A percentile compares a stretch with the other conserved stretches of the same genome.
phyloP scores from a whole-genome alignment of 2,329 filamentous ascomycete species.

The Orbilia blumenaviensis region DNA sequence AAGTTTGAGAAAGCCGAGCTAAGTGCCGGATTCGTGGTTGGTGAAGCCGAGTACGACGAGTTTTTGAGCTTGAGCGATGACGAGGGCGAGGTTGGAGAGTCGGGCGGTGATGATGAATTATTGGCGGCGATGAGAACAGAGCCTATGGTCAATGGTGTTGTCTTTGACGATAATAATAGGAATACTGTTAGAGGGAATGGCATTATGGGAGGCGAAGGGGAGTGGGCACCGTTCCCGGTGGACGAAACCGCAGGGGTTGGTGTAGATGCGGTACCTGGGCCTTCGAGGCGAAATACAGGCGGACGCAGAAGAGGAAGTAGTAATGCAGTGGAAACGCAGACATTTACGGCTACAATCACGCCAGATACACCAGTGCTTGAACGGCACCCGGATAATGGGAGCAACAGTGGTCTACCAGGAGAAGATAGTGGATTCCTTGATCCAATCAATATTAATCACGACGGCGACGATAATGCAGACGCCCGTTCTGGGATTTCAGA shows the following conservation, averaged over 20 bases:
- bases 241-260: conserved; percentile 27
- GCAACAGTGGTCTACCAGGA: conserved; percentile 14
- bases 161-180: neutral
- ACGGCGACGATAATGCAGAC: conserved; percentile 31
- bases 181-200: conserved; percentile 5
- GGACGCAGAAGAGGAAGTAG: conserved; percentile 16
- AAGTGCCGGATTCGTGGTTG: conserved; percentile 43
- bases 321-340: conserved; percentile 40
- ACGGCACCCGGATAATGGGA: conserved; percentile 33
- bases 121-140: conserved; percentile 14
- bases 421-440: conserved; percentile 45
- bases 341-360: conserved; percentile 47
- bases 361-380: conserved; percentile 45
- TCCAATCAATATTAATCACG: conserved; percentile 27
- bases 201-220: conserved; percentile 1
- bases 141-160: conserved; percentile 6
- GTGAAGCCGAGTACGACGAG: conserved; percentile 50
- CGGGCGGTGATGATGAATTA: conserved; percentile 28
- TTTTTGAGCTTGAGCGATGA: conserved; percentile 42
- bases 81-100: conserved; percentile 40
- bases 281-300: conserved; percentile 1
- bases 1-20: conserved; percentile 45
- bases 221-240: conserved; percentile 35
- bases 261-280: conserved; percentile 12
- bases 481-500: conserved; percentile 51